These are phyloP conservation scores for Ogataea paradorogensis DNA, from an alignment of 805 yeast species.

Conservation along the genomic window DNA sequence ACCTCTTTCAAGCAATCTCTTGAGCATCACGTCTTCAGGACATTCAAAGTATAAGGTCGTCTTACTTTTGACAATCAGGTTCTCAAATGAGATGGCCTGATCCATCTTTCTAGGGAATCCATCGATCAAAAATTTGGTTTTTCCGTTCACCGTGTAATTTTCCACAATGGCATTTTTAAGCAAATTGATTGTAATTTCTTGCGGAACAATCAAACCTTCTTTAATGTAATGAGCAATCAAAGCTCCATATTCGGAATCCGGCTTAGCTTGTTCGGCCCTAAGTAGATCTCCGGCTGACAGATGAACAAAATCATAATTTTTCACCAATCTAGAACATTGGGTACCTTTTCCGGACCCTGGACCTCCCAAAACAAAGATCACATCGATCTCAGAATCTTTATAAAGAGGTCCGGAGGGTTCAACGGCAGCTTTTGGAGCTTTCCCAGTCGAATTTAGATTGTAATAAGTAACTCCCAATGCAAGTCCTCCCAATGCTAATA, in stretches of 20 bases:
- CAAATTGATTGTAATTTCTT: constrained; percentile 81
- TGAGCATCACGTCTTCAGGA: constrained; percentile 78
- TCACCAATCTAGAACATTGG: constrained; percentile 83
- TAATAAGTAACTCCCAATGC: constrained; percentile 35
- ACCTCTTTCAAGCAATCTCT: constrained; percentile 84
- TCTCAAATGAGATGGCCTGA: constrained; percentile 92
- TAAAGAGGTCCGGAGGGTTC: constrained; percentile 39
- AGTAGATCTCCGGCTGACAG: constrained; percentile 94
- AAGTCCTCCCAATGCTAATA: constrained; percentile 28
- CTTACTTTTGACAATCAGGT: constrained; percentile 63
- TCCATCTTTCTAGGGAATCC: constrained; percentile 99
- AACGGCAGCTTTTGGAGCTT: constrained; percentile 34
- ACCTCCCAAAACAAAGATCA: constrained; percentile 91
- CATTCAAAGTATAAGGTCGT: constrained; percentile 78
- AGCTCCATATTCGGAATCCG: constrained; percentile 80
- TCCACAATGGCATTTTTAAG: constrained; percentile 75
- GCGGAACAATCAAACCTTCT: constrained; percentile 92
- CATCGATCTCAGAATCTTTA: constrained; percentile 64
- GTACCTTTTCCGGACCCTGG: constrained; percentile 99
- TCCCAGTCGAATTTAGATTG: constrained; percentile 27
- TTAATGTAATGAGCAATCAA: constrained; percentile 79
- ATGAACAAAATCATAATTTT: constrained; percentile 79
- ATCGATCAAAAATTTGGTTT: constrained; percentile 73
- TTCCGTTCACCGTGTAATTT: constrained; percentile 42
- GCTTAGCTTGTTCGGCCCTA: constrained; percentile 85